These are phyloP conservation scores for Mycosphaerella arachidis DNA, from an alignment of 2,329 filamentous ascomycete species.

Conservation along the genomic window DNA sequence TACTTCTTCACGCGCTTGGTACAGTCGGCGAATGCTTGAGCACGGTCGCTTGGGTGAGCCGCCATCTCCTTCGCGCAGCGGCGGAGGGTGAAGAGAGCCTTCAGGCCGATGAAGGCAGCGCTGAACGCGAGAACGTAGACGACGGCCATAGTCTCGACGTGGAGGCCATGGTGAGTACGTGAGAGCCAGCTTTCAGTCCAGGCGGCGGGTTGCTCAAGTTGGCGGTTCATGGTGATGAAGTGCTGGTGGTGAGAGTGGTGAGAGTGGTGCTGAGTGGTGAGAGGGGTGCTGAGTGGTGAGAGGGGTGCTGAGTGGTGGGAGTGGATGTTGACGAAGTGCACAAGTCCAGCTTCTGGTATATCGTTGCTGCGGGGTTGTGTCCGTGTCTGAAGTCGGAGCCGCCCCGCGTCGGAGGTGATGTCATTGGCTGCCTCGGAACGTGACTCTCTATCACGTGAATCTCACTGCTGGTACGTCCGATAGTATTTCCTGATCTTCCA, in stretches of 20 bases:
- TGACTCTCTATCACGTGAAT: too few relatives aligned
- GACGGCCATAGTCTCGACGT: not conserved
- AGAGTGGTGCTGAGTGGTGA: not conserved
- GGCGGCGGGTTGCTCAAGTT: not conserved
- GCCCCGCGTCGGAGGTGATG: too few relatives aligned
- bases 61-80: slow-evolving; percentile 2
- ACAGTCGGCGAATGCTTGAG: slow-evolving; percentile 3
- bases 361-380: not conserved
- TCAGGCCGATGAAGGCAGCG: slow-evolving; percentile 2
- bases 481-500: not conserved
- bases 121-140: not conserved
- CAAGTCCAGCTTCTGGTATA: not conserved
- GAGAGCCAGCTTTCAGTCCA: slow-evolving; percentile 1
- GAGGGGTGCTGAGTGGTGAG: not conserved
- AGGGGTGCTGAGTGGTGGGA: not conserved
- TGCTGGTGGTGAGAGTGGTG: not conserved
- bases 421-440: too few relatives aligned
- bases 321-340: not conserved
- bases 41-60: slow-evolving; percentile 7
- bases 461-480: too few relatives aligned
- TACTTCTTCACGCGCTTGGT: slow-evolving; percentile 5
- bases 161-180: not conserved
- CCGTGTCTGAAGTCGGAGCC: not conserved
- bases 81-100: slow-evolving; percentile 6
- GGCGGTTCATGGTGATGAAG: slow-evolving; percentile 5